These are phyloP conservation scores for Solanum pinnatisectum DNA, from an alignment of 257 asterid genomes.

Conservation along the genomic window DNA sequence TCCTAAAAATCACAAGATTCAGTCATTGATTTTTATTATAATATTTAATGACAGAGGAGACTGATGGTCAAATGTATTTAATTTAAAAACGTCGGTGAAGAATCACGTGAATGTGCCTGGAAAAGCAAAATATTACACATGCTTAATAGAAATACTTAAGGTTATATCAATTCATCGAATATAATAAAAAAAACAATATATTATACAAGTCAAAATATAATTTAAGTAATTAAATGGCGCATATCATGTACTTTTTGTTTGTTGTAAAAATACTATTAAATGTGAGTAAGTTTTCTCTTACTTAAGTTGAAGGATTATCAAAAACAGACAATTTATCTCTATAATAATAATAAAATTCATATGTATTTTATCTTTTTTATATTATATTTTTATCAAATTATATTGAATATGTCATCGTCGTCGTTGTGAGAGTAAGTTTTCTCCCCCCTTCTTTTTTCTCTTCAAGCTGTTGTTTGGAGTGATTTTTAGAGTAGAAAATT, in stretches of 20 bases:
- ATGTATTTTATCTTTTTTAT: no score
- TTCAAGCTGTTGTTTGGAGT: background rate
- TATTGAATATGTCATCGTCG: no score
- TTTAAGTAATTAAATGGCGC: no score
- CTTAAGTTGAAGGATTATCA: background rate
- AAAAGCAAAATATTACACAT: background rate
- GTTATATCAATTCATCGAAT: no score
- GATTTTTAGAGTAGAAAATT: no score
- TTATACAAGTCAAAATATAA: no score
- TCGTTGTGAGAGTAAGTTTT: background rate
- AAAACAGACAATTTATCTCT: background rate
- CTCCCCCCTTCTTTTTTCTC: accelerated
- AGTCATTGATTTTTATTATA: background rate
- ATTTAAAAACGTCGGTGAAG: background rate
- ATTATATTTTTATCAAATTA: no score
- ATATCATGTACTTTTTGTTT: background rate
- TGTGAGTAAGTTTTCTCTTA: background rate
- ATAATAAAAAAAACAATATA: no score
- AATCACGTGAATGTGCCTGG: background rate
- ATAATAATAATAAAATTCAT: accelerated
- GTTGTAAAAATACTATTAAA: background rate
- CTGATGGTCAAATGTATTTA: background rate
- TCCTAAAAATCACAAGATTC: background rate
- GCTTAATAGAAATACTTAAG: background rate
- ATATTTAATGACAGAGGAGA: background rate